A percentile compares a stretch with the other conserved stretches of the same genome.
Evolutionary conservation across 345 rosid species (phyloP).

Genomic region (Fremontodendron californicum): DNA sequence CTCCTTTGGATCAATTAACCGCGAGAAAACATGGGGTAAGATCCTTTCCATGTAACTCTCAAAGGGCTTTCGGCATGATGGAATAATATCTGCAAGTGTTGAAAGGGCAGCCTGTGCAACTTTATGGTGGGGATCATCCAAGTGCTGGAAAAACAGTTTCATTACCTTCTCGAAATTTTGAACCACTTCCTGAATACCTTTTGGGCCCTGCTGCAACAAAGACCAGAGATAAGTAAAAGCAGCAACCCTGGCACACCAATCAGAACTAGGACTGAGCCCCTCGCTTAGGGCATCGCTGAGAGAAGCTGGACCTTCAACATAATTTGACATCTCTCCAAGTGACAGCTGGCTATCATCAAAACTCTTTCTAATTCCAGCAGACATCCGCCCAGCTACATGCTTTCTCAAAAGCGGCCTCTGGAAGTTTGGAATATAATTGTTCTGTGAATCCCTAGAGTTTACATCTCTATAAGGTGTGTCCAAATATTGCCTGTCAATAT

Average conservation of each 20-base stretch:
- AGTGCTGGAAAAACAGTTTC: constrained; percentile 95
- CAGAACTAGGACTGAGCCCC: constrained; percentile 86
- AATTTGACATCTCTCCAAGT: constrained; percentile 72
- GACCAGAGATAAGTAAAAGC: constrained; percentile 85
- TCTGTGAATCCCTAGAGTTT: constrained; percentile 62
- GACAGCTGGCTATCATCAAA: constrained; percentile 88
- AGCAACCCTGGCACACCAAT: constrained; percentile 97
- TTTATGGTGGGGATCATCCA: constrained; percentile 99
- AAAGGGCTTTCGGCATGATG: constrained; percentile 94
- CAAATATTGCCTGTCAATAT: constrained; percentile 67
- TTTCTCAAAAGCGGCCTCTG: constrained; percentile 94
- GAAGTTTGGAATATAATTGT: constrained; percentile 81
- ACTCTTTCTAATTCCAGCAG: constrained; percentile 87
- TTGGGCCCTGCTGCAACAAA: constrained; percentile 87
- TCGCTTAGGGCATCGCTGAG: constrained; percentile 81
- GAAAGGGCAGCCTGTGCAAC: constrained; percentile 99
- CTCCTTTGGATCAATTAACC: constrained; percentile 96
- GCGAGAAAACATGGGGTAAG: constrained; percentile 92
- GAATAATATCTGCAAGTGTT: constrained; percentile 88
- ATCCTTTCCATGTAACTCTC: constrained; percentile 98
- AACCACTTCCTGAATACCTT: constrained; percentile 88
- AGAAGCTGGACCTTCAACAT: constrained; percentile 80
- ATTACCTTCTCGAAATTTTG: constrained; percentile 97
- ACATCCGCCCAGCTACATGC: constrained; percentile 68
- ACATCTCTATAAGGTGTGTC: constrained; percentile 61